These are phyloP conservation scores for Melastoma candidum DNA, from an alignment of 441 rosid genomes.

Conservation along the genomic window DNA sequence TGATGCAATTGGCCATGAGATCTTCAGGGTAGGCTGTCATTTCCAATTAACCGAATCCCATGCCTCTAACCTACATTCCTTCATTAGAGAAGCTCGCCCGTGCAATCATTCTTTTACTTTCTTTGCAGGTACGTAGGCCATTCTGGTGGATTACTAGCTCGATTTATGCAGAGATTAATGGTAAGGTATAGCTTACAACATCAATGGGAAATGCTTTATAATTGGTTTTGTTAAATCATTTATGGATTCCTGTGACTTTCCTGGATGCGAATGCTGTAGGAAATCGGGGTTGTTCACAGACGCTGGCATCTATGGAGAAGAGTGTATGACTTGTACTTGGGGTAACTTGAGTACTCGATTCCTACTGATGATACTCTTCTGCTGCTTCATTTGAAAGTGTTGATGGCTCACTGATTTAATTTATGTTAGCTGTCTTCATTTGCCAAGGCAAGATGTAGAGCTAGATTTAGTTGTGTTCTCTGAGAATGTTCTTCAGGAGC, in stretches of 20 bases:
- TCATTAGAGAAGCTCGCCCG: slow-evolving; percentile 11
- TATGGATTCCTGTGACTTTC: slow-evolving; percentile 3
- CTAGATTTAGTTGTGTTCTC: too few relatives aligned
- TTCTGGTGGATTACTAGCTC: slow-evolving; percentile 98
- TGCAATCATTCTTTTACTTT: slow-evolving; percentile 19
- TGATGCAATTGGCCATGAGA: slow-evolving; percentile 67
- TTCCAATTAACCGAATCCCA: too few relatives aligned
- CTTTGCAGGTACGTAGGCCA: slow-evolving; percentile 78
- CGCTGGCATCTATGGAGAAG: slow-evolving; percentile 99
- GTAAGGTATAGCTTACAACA: slow-evolving; percentile 40
- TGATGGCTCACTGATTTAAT: too few relatives aligned
- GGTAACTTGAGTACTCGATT: slow-evolving; percentile 37
- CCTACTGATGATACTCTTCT: slow-evolving; percentile 1
- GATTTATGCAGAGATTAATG: slow-evolving; percentile 80
- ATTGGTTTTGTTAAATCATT: background rate
- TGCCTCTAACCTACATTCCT: slow-evolving; percentile 6
- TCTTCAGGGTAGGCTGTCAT: slow-evolving; percentile 53
- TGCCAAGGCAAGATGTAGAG: too few relatives aligned
- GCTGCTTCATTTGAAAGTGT: too few relatives aligned
- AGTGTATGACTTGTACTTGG: slow-evolving; percentile 84
- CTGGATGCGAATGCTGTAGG: slow-evolving; percentile 28
- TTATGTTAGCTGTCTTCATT: too few relatives aligned
- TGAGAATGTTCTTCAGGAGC: too few relatives aligned
- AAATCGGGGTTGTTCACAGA: slow-evolving; percentile 88
- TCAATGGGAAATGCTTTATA: too few relatives aligned